Conservation (phyloP, 306 rosid species). For the Rubus idaeus region DNA sequence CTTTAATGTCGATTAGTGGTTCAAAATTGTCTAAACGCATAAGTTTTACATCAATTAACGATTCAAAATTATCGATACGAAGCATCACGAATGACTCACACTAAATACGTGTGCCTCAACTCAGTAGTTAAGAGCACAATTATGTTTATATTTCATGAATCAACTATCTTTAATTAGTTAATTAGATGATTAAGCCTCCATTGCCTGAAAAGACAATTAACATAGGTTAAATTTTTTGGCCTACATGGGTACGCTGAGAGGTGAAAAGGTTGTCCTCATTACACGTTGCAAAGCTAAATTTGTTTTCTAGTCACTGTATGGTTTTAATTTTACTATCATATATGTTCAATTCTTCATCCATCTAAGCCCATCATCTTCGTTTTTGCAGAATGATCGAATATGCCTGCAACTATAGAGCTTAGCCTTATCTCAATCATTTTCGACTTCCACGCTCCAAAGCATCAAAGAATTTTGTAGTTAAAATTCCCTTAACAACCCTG, state of each 20-base stretch:
- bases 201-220: background rate
- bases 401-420: conserved; percentile 19
- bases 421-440: conserved; percentile 3
- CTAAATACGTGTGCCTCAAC: background rate
- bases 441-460: conserved; percentile 5
- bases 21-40: background rate
- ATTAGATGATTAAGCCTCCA: background rate
- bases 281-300: background rate
- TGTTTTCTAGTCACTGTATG: background rate
- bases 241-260: background rate
- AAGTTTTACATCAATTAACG: too few species aligned
- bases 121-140: background rate
- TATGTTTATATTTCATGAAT: background rate
- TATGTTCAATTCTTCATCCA: background rate
- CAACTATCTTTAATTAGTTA: too few species aligned
- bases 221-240: background rate
- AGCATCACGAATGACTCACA: background rate
- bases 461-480: too few species aligned
- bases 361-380: conserved; percentile 13
- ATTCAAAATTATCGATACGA: background rate
- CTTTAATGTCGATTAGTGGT: too few species aligned
- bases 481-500: too few species aligned
- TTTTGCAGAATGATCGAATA: conserved; percentile 22
- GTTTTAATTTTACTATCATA: background rate
- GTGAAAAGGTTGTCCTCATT: background rate